Conservation (phyloP, 768 basidiomycete genomes). For the Tephrocybe sp. region DNA sequence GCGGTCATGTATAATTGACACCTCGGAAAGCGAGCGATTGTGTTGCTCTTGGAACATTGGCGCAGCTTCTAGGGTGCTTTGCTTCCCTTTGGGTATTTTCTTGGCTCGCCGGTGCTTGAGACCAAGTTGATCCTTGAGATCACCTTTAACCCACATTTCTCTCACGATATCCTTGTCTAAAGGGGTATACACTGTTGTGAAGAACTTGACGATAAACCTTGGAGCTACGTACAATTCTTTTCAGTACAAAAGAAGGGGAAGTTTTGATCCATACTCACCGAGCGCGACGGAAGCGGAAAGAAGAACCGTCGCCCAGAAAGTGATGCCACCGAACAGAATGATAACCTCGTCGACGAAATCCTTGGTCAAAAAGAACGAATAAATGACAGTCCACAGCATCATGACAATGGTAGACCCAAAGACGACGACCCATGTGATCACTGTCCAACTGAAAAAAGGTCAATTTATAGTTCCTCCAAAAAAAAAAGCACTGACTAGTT, state of each 20-base stretch:
- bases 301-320: slow-evolving; percentile 82
- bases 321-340: slow-evolving; percentile 74
- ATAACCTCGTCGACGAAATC: slow-evolving; percentile 74
- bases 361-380: slow-evolving; percentile 74
- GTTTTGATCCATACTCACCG: slow-evolving; percentile 41
- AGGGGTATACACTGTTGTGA: slow-evolving; percentile 70
- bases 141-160: slow-evolving; percentile 86
- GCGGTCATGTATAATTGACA: slow-evolving; percentile 36
- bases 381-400: slow-evolving; percentile 86
- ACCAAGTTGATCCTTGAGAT: slow-evolving; percentile 80
- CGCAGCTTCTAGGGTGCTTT: slow-evolving; percentile 53
- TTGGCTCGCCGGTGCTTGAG: slow-evolving; percentile 61
- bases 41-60: slow-evolving; percentile 74
- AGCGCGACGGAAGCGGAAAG: slow-evolving; percentile 71
- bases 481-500: slow-evolving; percentile 58
- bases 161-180: slow-evolving; percentile 89
- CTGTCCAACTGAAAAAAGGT: slow-evolving; percentile 62
- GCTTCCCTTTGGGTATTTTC: slow-evolving; percentile 32
- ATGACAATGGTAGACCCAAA: slow-evolving; percentile 80
- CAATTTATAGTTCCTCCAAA: slow-evolving; percentile 15
- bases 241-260: neutral
- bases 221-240: slow-evolving; percentile 56
- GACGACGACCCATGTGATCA: slow-evolving; percentile 82
- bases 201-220: slow-evolving; percentile 75
- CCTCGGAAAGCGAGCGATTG: slow-evolving; percentile 63